These are phyloP conservation scores for Mycena rebaudengoi DNA, from an alignment of 768 basidiomycete genomes.

Conservation along the genomic window DNA sequence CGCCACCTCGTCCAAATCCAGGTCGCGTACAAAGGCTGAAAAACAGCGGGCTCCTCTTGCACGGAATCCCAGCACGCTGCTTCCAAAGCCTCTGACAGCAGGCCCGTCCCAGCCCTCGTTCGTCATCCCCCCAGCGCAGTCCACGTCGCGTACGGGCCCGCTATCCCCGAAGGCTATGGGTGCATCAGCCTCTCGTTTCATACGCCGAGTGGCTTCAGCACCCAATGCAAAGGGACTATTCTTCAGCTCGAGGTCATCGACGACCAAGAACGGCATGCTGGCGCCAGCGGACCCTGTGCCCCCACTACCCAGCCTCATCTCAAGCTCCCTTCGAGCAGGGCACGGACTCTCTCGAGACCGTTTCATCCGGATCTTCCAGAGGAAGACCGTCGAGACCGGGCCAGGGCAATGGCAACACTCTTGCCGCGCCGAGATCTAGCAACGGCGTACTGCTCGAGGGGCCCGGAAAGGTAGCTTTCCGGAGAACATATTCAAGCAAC, in stretches of 20 bases:
- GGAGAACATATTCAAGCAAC: slow-evolving; percentile 96
- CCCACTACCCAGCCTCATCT: slow-evolving; percentile 58
- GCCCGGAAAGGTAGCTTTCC: slow-evolving; percentile 78
- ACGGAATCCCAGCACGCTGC: slow-evolving; percentile 18
- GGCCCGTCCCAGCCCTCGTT: slow-evolving; percentile 57
- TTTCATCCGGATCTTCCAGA: slow-evolving; percentile 80
- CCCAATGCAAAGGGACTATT: slow-evolving; percentile 96
- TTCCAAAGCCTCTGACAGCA: slow-evolving; percentile 49
- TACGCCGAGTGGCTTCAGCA: slow-evolving; percentile 94
- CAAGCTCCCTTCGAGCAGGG: slow-evolving; percentile 65
- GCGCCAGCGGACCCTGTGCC: slow-evolving; percentile 73
- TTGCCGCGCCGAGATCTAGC: slow-evolving; percentile 51
- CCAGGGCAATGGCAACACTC: slow-evolving; percentile 48
- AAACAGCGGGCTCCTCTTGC: slow-evolving; percentile 49
- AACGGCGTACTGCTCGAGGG: slow-evolving; percentile 56
- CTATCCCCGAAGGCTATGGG: slow-evolving; percentile 75
- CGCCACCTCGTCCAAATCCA: slow-evolving; percentile 39
- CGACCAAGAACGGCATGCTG: slow-evolving; percentile 80
- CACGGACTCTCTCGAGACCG: slow-evolving; percentile 77
- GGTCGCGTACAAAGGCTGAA: slow-evolving; percentile 57
- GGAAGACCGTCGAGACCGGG: slow-evolving; percentile 58
- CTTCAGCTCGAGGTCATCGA: slow-evolving; percentile 63
- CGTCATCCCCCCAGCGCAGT: slow-evolving; percentile 46
- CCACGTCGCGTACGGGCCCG: slow-evolving; percentile 60
- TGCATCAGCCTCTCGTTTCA: slow-evolving; percentile 85